A percentile compares a stretch with the other conserved stretches of the same genome.
Evolutionary conservation across 345 rosid species (phyloP).

Genomic region (Eucalyptus sideroxylon): DNA sequence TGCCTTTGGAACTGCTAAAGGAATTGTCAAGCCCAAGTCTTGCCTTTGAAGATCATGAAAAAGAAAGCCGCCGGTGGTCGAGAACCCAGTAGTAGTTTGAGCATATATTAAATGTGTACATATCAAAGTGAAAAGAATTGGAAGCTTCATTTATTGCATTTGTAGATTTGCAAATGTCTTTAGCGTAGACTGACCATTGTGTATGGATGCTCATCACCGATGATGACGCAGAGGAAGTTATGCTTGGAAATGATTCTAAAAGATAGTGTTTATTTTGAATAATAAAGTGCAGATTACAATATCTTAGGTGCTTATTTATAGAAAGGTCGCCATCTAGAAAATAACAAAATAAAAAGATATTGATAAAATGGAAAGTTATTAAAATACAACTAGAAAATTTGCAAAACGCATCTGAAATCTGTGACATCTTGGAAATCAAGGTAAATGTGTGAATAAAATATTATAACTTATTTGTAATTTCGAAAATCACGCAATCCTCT

Average conservation of each 20-base stretch:
- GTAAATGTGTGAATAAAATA: too few species aligned
- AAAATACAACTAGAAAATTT: too few species aligned
- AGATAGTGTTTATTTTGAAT: too few species aligned
- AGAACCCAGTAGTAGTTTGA: neutral
- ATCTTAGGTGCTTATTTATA: too few species aligned
- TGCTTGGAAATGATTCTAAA: too few species aligned
- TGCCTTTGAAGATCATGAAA: neutral
- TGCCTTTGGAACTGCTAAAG: neutral
- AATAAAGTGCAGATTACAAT: too few species aligned
- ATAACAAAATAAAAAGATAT: too few species aligned
- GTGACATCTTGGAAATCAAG: fast-evolving
- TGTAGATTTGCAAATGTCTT: neutral
- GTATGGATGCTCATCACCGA: neutral
- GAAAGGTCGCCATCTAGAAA: fast-evolving
- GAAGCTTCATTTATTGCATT: neutral
- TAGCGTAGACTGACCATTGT: neutral
- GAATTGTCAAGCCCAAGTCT: neutral
- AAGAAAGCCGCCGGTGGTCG: neutral
- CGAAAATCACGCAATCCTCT: too few species aligned
- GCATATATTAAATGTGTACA: neutral
- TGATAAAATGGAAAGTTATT: too few species aligned
- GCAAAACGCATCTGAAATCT: fast-evolving
- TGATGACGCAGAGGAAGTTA: too few species aligned
- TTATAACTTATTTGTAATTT: fast-evolving
- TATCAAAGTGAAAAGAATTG: neutral